Evolutionary conservation across 495 filamentous ascomycete species (phyloP), one percentile per base, ranked within the genome.

Genomic region (Bacidia gigantensis): DNA sequence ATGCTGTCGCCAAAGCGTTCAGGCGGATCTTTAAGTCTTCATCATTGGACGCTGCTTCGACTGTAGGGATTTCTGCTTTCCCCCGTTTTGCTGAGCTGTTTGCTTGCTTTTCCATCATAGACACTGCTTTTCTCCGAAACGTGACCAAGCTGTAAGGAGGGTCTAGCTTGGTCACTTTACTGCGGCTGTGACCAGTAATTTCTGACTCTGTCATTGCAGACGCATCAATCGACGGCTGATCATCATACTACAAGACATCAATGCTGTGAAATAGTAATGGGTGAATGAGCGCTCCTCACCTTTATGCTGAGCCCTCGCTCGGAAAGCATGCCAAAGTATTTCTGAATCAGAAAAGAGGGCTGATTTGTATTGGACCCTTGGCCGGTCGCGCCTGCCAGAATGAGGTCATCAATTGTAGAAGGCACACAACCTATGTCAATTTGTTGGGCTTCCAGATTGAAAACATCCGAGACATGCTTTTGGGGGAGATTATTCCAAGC

Each of bases 301-400:
- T 53, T 32, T 45, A 52, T 72, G 12, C 65, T 69, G 47, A 78
- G 71, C 18, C 68, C 70, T 52, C 72, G 70, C 46, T 74, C 73
- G 7, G 72, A 75, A 35, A 75, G 53, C 40, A 71, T 71, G 2
- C 74, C 73, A 55, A 78, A 77, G 18, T 62, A 59, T 48, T 64
- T 62, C 25, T 62, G 60, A 3, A 67, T 26, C 18, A 60, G 52
- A 2, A 54, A 39, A 48, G 26, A 50, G 12, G 23, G 3, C 5
- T n/a, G 46, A 39, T 22, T 48, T 23, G 22, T 35, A 17, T n/a
- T 18, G 12, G 52, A 7, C 14, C 46, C 23, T 18, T 5, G 17
- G 3, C 17, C 20, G 23, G 22, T 45, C 22, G 26, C 55, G 14
- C 11, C 23, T 29, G 41, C 21, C 24, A 20, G 49, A 52, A 53